Percentiles rank a stretch among this genome's conserved stretches.
These are phyloP conservation scores for Botryotinia calthae DNA, from an alignment of 2,329 filamentous ascomycete species.

Conservation along the genomic window DNA sequence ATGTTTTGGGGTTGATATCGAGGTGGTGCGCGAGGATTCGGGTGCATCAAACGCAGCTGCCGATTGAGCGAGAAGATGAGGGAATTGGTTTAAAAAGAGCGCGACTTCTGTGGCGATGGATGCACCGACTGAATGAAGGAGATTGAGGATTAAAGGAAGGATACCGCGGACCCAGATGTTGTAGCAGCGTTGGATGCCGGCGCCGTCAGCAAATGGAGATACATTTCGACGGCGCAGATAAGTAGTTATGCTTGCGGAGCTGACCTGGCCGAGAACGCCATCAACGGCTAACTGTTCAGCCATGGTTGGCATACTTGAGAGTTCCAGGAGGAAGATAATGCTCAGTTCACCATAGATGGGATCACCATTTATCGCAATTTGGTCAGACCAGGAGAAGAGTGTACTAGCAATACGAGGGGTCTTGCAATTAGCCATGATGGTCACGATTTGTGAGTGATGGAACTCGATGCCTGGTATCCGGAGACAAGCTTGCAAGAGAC, in stretches of 20 bases:
- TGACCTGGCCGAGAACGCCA: conserved; percentile 74
- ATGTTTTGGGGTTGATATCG: conserved; percentile 52
- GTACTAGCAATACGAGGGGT: conserved; percentile 78
- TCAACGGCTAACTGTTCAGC: conserved; percentile 90
- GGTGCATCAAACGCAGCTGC: conserved; percentile 68
- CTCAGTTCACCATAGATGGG: conserved; percentile 93
- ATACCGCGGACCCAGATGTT: conserved; percentile 87
- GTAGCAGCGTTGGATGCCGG: conserved; percentile 71
- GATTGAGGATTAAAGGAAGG: conserved; percentile 82
- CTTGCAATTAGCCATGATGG: conserved; percentile 67
- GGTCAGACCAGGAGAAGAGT: conserved; percentile 91
- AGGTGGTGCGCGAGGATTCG: conserved; percentile 50
- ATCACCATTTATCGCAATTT: conserved; percentile 72
- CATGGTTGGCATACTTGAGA: conserved; percentile 75
- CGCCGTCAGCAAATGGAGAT: conserved; percentile 73
- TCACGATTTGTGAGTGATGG: conserved; percentile 67
- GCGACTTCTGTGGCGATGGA: conserved; percentile 82
- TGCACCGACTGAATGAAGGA: conserved; percentile 76
- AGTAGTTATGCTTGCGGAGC: conserved; percentile 74
- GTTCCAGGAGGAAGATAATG: conserved; percentile 80
- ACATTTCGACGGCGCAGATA: conserved; percentile 70
- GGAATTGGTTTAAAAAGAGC: conserved; percentile 86
- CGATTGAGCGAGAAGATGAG: conserved; percentile 70
- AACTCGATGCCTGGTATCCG: conserved; percentile 73
- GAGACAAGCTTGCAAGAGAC: conserved; percentile 80